Base-by-base conservation (phyloP, 495 filamentous ascomycete genomes). In the Neurospora sp. region DNA sequence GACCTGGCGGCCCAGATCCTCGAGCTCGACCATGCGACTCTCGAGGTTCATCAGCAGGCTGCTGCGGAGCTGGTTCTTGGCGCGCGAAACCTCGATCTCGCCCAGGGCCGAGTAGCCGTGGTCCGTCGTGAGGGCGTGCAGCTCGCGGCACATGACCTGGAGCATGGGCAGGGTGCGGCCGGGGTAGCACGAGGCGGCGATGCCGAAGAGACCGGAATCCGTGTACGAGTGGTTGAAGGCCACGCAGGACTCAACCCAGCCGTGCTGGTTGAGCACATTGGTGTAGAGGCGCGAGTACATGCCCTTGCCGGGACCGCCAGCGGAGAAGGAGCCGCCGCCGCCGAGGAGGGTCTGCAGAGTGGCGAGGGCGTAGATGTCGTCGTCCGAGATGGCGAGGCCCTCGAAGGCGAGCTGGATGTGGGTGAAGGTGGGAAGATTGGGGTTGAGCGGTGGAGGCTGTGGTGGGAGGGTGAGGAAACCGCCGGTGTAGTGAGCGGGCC, bases 281-380 rank as follows among this genome's bases (percentile, higher is more conserved):
- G 94, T 98, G 85, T 97, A 99, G 39, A 98, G 88, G 7, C 96
- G 92, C 20, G 92, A 95, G 84, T 97, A 98, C 96, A 99, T 98
- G 73, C 96, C 96, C 84, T 99, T 99, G 68, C 96, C 96, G 22
- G 96, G 96, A 3, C 96, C 96, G 75, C 96, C 96, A 47, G 96
- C 96, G n/a, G 91, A 94, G 84, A 99, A 99, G 71, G 94, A 97
- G 18, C 96, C 96, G 71, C 96, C 96, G 8, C 96, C 96, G 59
- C 96, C 96, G 35, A 99, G 91, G 40, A 99, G 91, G 4, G 93
- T 98, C 80, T 98, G 96, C 0, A 99, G 86, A n/a, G 94, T 97
- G 35, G 96, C 96, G 37, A 98, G 88, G 45, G 96, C 95, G 80
- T 98, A 99, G 76, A 99, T 97, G 78, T 98, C 96, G 3, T 91